Evolutionary conservation across 2,329 filamentous ascomycete genomes (phyloP), one percentile per base, ranked within the genome.

Genomic region (Venturiaceae sp.): DNA sequence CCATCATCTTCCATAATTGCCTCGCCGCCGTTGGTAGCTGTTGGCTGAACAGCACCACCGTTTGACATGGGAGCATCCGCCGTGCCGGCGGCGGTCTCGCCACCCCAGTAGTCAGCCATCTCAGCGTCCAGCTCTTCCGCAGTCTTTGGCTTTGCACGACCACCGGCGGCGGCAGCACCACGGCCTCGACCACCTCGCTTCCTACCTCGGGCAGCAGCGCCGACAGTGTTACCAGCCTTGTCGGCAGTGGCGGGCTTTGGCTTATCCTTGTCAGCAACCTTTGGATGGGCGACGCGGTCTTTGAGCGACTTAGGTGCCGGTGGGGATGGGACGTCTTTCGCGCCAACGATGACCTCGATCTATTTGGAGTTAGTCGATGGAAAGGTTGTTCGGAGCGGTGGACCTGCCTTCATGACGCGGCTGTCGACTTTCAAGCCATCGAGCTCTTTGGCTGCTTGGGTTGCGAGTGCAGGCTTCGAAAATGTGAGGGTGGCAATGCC

Each of bases 41-140:
- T 74, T 71, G 47, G 75, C 70, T 57, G 75, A 66, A 60, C 78
- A 62, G 76, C 75, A 46, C 68, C 66, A 47, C 74, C 76, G 61
- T 75, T 77, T 46, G 75, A 69, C 59, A 76, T 75, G 61, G 71
- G 73, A 44, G 67, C 69, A 57, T 74, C 73, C 13, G 71, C 72
- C 56, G 75, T 70, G 56, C 69, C 72, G 64, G 77, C 77, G 56
- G 74, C 75, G 37, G 72, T 69, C 53, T 69, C 75, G 32, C 71
- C 70, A 57, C 80, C 84, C 71, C 95, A 97, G 77, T 99, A 99
- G 73, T 97, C 94, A 21, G 84, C 86, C 94, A 99, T 99, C 73
- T 99, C 94, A 4, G 90, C 91, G 72, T 99, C 94, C 28, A 99
- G 84, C 77, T 99, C 92, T 71, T 96, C 92, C 1, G 87, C 85